These are phyloP conservation scores for Quillaja saponaria DNA, from an alignment of 306 rosid species.

Conservation along the genomic window DNA sequence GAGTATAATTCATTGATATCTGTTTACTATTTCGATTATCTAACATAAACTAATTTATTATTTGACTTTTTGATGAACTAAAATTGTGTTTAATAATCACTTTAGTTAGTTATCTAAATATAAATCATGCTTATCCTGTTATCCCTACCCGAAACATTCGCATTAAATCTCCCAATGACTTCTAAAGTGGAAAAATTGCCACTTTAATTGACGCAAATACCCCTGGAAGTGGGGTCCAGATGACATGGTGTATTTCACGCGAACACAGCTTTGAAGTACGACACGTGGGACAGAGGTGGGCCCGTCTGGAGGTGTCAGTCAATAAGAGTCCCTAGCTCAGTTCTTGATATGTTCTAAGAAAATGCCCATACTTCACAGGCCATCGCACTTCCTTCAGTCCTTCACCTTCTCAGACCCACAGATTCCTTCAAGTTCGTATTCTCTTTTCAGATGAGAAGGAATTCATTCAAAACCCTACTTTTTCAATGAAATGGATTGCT, in stretches of 20 bases:
- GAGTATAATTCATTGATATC: too few species aligned
- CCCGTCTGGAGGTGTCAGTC: constrained; percentile 39
- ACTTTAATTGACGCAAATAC: too few species aligned
- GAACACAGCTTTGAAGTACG: not conserved
- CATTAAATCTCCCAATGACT: too few species aligned
- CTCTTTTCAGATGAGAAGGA: not conserved
- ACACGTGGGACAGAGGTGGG: constrained; percentile 5
- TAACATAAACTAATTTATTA: too few species aligned
- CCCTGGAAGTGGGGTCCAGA: not conserved
- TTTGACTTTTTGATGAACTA: too few species aligned
- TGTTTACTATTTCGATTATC: too few species aligned
- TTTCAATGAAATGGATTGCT: not conserved
- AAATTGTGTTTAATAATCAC: too few species aligned
- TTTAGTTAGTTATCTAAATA: too few species aligned
- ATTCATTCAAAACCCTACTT: not conserved
- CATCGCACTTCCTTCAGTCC: not conserved
- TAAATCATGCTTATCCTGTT: too few species aligned
- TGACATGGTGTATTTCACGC: not conserved
- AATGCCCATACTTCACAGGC: not conserved
- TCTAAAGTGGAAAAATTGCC: too few species aligned
- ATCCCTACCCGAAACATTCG: too few species aligned
- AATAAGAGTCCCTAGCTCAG: constrained; percentile 13
- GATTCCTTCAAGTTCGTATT: not conserved
- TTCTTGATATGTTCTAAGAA: not conserved
- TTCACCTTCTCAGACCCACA: not conserved